Evolutionary conservation across 176 grass and related monocot genomes (phyloP), one percentile per base, ranked within the genome.

Genomic region (Eleusine coracana): DNA sequence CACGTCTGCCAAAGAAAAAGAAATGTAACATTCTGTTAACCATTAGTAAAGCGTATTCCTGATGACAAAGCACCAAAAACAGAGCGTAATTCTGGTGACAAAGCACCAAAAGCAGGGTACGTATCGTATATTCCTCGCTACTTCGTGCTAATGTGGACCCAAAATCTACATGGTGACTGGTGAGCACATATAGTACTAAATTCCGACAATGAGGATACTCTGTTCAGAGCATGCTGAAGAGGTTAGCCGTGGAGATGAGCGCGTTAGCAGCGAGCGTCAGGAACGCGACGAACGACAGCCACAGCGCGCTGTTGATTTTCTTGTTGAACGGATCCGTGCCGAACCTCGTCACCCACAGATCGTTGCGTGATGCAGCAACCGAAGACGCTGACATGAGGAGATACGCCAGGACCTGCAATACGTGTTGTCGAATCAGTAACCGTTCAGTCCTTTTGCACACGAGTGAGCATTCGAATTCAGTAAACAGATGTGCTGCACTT

Each of bases 361-460:
- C 87, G 38, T 89, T 83, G 37, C 85, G 92, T 1, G 96, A 98
- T 55, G 91, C 93, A n/a, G 96, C 96, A 25, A 87, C 84, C 2
- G 96, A 98, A 34, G 96, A 93, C 18, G 96, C 89, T 3, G 96
- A 98, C 86, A 98, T 93, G 49, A 98, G 76, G 66, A 98, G 91
- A 28, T 98, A 98, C 1, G 96, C 93, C 77, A 98, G 17, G n/a
- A 81, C 87, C 96, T 98, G 85, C 88, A 87, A 23, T 4, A 70
- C 6, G 56, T 28, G 51, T 10, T 45, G 18, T 12, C 31, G 37
- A 6, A 80, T 42, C 0, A 34, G 8, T 46, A 21, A 21, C 34
- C 73, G 23, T 68, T 75, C 46, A 27, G 40, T n/a, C 56, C 36
- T 61, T 25, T 54, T 7, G 11, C 38, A 23, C 2, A 44, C 8